Evolutionary conservation across 2,329 filamentous ascomycete genomes (phyloP), one percentile per base, ranked within the genome.

Genomic region (Chrysosporium keratinophilum): DNA sequence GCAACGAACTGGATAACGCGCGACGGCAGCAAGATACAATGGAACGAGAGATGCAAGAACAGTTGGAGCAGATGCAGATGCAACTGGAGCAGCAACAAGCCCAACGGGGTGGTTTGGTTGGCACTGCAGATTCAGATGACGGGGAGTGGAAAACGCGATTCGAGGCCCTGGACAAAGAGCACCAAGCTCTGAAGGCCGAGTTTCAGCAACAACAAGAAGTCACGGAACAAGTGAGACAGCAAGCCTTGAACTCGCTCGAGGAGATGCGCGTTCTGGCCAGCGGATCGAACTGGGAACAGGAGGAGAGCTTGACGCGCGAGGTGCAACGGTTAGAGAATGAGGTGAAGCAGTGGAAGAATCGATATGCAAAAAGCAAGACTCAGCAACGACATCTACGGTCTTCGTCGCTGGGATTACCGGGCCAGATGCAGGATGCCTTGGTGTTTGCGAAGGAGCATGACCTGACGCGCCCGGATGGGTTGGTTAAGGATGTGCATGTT

Each of bases 201-300:
- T 71, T 91, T 19, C 73, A 76, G 50, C 78, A 90, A 58, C 91
- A 97, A 67, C 84, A 88, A 60, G 79, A 85, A 54, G 79, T 93
- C 1, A 95, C 89, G 0, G 85, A 94, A 57, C 87, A 95, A 63
- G 93, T 96, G 33, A 82, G 87, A 20, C 81, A 79, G 52, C 88
- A 96, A 71, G 89, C 90, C 0, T 83, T 87, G 54, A 79, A 83
- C 48, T 95, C 91, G 66, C 71, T 98, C 42, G 78, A 81, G 57
- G 93, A 98, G 69, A 98, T 97, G 93, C 83, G 87, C 58, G 75
- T 80, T 44, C 77, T 97, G 45, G 84, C 89, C 61, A 93, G 86
- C 63, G 83, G 82, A 58, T 78, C 83, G 10, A 83, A 85, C 5
- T 85, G 87, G 67, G 88, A 95, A 60, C 85, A 84, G 60, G 90